Evolutionary conservation across 257 asterid species (phyloP), one percentile per base, ranked within the genome.

Genomic region (Voacanga thouarsii): DNA sequence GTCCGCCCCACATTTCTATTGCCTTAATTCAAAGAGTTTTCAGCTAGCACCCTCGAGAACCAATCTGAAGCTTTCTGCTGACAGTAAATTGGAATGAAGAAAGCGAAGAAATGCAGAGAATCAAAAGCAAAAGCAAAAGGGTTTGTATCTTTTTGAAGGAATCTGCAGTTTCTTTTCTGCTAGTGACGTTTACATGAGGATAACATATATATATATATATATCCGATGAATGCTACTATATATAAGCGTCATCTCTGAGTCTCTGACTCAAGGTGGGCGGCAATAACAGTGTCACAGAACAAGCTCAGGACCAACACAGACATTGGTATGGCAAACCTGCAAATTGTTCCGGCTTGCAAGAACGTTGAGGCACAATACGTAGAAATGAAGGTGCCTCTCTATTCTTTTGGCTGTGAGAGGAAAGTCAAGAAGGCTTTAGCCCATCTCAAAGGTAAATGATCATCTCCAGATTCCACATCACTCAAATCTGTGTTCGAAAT

Each of bases 321-420:
- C 15, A 7, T 60, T 30, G n/a, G 2, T 1, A 88, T 90, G 96
- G 88, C 80, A 16, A 69, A 87, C 78, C 44, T 86, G 74, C 94
- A 92, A 80, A 89, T 90, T 74, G 90, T 92, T 78, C 85, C 82
- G 23, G 94, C 84, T 0, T 78, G 65, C 57, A 92, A 87, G 78
- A 89, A 81, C 73, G 88, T 94, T 64, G 97, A 90, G 77, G 96
- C 98, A 70, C 98, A 94, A 64, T 89, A 84, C 59, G 98, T 94
- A 71, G 98, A 94, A 77, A 89, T 94, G 97, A 91, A 87, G 94
- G 97, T 91, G 55, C 98, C 97, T 72, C 86, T 94, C 51, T 94
- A 92, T 79, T 94, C 98, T 57, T 87, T 83, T 84, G 98, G 97
- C 10, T 94, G 98, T 81, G 89, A 89, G 83, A 94, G 74, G 81